Conservation (phyloP, 2,329 filamentous ascomycete genomes). For the Alternaria triticimaculans region DNA sequence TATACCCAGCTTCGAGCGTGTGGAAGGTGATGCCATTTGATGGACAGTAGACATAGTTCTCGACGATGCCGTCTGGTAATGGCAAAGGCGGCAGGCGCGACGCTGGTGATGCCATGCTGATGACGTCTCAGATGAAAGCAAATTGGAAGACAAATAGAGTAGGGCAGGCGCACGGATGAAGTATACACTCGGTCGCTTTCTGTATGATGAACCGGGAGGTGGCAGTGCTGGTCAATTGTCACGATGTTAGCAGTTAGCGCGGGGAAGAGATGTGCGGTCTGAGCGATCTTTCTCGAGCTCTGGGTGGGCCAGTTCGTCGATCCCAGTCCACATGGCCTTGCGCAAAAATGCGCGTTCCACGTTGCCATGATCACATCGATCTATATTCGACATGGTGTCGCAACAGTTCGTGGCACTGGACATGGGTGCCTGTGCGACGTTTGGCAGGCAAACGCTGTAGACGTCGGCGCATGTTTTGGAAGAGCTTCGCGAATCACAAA, state of each 20-base stretch:
- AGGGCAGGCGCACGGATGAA: neutral
- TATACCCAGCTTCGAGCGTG: slow-evolving; percentile 61
- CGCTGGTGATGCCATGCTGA: slow-evolving; percentile 3
- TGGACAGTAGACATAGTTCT: slow-evolving; percentile 63
- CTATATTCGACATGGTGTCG: neutral
- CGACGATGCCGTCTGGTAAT: slow-evolving; percentile 63
- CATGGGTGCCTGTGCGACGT: neutral
- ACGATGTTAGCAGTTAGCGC: neutral
- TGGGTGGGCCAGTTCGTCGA: slow-evolving; percentile 1
- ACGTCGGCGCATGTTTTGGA: neutral
- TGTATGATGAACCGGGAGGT: neutral
- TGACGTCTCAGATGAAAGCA: neutral
- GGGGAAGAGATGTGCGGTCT: neutral
- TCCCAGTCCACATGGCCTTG: neutral
- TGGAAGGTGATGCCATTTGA: slow-evolving; percentile 67
- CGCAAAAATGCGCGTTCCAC: neutral
- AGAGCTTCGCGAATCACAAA: neutral
- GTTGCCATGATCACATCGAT: neutral
- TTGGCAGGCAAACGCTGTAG: neutral
- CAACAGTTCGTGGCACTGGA: neutral
- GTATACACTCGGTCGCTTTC: neutral
- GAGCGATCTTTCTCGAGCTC: neutral
- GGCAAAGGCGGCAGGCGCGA: slow-evolving; percentile 53
- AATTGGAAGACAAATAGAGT: neutral
- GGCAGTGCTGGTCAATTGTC: neutral